These are phyloP conservation scores for Rhizophora mangle DNA, from an alignment of 345 rosid species.

Conservation along the genomic window DNA sequence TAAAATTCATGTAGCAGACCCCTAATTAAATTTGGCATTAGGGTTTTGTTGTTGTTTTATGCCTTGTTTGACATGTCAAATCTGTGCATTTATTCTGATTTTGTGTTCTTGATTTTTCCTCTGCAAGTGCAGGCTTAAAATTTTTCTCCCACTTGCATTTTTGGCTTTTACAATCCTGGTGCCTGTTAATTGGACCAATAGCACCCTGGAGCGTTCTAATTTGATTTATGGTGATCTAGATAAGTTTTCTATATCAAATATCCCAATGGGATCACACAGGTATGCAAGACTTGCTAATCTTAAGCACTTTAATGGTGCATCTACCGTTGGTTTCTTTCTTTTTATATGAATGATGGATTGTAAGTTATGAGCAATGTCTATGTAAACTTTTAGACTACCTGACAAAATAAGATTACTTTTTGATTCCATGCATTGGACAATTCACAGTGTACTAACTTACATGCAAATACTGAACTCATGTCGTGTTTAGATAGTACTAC, in stretches of 20 bases:
- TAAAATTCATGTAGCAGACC: too few species aligned
- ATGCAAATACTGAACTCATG: too few species aligned
- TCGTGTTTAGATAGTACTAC: too few species aligned
- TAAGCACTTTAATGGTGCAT: conserved; percentile 5
- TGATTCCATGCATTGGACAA: too few species aligned
- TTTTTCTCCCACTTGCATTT: conserved; percentile 71
- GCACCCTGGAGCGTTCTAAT: conserved; percentile 51
- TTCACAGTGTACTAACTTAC: too few species aligned
- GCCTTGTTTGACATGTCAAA: not conserved
- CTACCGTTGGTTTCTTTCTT: not conserved
- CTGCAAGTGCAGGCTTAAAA: conserved; percentile 63
- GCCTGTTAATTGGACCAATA: conserved; percentile 87
- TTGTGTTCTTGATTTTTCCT: conserved; percentile 1
- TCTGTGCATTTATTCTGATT: not conserved
- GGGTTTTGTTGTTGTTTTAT: too few species aligned
- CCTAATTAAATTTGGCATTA: too few species aligned
- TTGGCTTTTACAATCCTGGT: conserved; percentile 69
- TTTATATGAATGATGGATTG: not conserved
- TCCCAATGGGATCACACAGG: conserved; percentile 75
- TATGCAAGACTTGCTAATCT: conserved; percentile 22
- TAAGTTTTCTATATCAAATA: conserved; percentile 84
- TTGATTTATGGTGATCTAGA: conserved; percentile 67
- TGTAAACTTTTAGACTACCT: not conserved
- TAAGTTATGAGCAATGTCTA: not conserved
- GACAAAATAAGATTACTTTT: not conserved